Evolutionary conservation across 2,329 filamentous ascomycete genomes (phyloP).

Genomic region (Botrytis fabae): DNA sequence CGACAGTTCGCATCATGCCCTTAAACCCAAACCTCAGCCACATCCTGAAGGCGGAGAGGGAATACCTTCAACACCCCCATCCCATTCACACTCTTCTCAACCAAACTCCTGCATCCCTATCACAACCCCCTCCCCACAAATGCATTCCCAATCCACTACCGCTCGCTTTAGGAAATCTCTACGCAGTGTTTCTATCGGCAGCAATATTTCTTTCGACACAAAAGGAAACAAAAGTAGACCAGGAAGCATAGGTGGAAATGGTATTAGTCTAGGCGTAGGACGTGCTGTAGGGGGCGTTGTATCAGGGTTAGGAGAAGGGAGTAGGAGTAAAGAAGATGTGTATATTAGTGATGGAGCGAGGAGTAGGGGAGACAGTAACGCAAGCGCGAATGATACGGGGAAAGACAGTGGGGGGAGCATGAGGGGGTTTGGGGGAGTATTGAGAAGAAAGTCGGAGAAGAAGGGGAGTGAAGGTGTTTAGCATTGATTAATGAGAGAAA

Average conservation of each 20-base stretch:
- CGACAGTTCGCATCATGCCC: neutral
- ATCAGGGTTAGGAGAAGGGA: slow-evolving; percentile 13
- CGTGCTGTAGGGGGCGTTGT: slow-evolving; percentile 34
- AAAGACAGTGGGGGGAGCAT: slow-evolving; percentile 2
- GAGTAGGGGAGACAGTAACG: neutral
- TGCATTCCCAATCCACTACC: neutral
- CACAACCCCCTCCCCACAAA: neutral
- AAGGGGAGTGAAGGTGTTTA: neutral
- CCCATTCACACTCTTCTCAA: slow-evolving; percentile 22
- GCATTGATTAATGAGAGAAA: neutral
- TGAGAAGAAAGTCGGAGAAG: slow-evolving; percentile 6
- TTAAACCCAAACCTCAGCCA: slow-evolving; percentile 1
- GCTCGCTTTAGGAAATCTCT: neutral
- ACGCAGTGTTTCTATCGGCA: slow-evolving; percentile 34
- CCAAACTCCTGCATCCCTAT: neutral
- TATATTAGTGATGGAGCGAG: slow-evolving; percentile 4
- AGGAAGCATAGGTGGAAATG: slow-evolving; percentile 20
- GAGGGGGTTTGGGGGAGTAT: neutral
- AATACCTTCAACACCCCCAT: slow-evolving; percentile 26
- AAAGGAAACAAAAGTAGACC: slow-evolving; percentile 19
- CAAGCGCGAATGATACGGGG: neutral
- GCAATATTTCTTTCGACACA: slow-evolving; percentile 35
- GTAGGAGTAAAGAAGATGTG: slow-evolving; percentile 11
- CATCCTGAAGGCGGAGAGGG: neutral
- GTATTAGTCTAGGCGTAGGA: slow-evolving; percentile 35